phyloP scores from a whole-genome alignment of 2,329 filamentous ascomycete species.

The Seiridium cupressi region DNA sequence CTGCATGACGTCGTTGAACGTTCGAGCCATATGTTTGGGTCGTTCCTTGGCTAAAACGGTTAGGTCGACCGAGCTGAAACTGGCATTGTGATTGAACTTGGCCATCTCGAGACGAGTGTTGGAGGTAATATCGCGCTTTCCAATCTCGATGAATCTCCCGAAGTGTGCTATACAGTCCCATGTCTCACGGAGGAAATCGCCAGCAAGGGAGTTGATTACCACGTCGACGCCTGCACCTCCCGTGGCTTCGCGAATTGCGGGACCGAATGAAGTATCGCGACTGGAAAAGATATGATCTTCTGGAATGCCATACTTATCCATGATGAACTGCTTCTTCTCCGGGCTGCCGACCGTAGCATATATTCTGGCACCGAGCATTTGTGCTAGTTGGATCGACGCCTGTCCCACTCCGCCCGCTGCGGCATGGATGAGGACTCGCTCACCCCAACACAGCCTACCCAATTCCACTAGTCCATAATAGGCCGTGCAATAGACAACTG shows the following conservation, averaged over 20 bases:
- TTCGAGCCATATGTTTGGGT: slow-evolving; percentile 19
- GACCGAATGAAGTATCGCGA: slow-evolving; percentile 5
- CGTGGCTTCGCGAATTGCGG: background rate
- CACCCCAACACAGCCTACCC: slow-evolving; percentile 1
- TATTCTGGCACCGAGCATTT: slow-evolving; percentile 8
- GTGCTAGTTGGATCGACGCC: slow-evolving; percentile 7
- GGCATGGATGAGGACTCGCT: slow-evolving; percentile 9
- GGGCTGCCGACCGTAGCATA: slow-evolving; percentile 7
- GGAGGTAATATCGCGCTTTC: slow-evolving; percentile 19
- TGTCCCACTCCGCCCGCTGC: slow-evolving; percentile 8
- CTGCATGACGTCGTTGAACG: slow-evolving; percentile 22
- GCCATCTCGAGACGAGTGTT: slow-evolving; percentile 43
- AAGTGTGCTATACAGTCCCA: slow-evolving; percentile 28
- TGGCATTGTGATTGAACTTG: slow-evolving; percentile 43
- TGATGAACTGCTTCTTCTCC: slow-evolving; percentile 4
- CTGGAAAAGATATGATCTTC: slow-evolving; percentile 7
- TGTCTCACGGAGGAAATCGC: slow-evolving; percentile 25
- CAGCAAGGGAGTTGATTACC: slow-evolving; percentile 21
- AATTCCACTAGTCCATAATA: slow-evolving; percentile 9
- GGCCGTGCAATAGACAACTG: slow-evolving; percentile 7
- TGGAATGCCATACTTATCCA: slow-evolving; percentile 1
- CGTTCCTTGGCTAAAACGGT: slow-evolving; percentile 35
- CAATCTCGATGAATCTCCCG: slow-evolving; percentile 27
- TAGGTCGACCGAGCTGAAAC: slow-evolving; percentile 44
- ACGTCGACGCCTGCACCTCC: slow-evolving; percentile 6